Conservation (phyloP, 1,284 basidiomycete species). For the Cystobasidium slooffiae region DNA sequence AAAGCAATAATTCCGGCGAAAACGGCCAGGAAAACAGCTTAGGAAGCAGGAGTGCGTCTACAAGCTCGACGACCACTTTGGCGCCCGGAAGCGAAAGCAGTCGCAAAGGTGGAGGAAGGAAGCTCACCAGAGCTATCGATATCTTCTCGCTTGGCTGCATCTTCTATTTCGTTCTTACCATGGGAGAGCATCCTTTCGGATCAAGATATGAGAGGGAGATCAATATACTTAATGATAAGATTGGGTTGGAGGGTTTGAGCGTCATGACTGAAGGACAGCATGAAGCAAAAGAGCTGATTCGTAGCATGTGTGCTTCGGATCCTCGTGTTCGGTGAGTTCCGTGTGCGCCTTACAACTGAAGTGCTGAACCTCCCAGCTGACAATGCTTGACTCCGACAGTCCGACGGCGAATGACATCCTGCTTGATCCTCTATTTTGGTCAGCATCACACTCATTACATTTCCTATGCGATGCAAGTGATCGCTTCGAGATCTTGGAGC, state of each 20-base stretch:
- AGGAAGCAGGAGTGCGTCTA: conserved; percentile 54
- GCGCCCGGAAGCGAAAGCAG: conserved; percentile 42
- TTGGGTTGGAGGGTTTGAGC: conserved; percentile 74
- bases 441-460: conserved; percentile 76
- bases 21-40: conserved; percentile 59
- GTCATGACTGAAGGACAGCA: conserved; percentile 71
- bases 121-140: conserved; percentile 89
- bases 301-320: conserved; percentile 73
- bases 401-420: conserved; percentile 85
- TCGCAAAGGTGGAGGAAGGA: conserved; percentile 61
- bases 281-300: conserved; percentile 80
- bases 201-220: conserved; percentile 87
- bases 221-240: conserved; percentile 82
- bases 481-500: conserved; percentile 95
- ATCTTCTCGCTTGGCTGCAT: conserved; percentile 91
- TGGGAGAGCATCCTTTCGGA: conserved; percentile 86
- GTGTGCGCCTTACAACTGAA: not conserved
- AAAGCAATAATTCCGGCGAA: conserved; percentile 8
- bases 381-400: conserved; percentile 59
- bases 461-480: conserved; percentile 98
- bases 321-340: conserved; percentile 69
- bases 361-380: conserved; percentile 4
- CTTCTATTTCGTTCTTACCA: conserved; percentile 87
- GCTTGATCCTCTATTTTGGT: conserved; percentile 97
- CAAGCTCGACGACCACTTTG: conserved; percentile 38